Conservation (phyloP, 2,329 filamentous ascomycete genomes). For the Cladophialophora bantiana region DNA sequence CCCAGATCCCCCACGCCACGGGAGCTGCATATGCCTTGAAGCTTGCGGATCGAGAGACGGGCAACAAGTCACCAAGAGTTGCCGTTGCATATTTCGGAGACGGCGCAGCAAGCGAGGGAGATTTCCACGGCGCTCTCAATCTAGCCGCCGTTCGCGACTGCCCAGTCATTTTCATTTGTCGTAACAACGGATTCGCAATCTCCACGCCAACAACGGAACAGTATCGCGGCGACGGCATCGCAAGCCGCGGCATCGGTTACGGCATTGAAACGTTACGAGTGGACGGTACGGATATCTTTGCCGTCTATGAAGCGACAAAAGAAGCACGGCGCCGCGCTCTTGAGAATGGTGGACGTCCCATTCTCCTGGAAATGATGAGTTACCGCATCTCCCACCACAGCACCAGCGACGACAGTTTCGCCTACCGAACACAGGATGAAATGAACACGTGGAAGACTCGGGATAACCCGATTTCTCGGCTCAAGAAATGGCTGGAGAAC, state of each 20-base stretch:
- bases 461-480: conserved; percentile 83
- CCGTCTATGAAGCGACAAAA: conserved; percentile 79
- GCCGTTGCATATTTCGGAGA: conserved; percentile 89
- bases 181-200: conserved; percentile 93
- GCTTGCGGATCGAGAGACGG: conserved; percentile 75
- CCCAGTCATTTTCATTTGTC: conserved; percentile 86
- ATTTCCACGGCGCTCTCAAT: conserved; percentile 90
- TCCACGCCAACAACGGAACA: conserved; percentile 88
- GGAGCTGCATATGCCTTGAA: conserved; percentile 89
- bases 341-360: conserved; percentile 76
- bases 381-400: conserved; percentile 97
- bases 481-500: conserved; percentile 89
- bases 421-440: conserved; percentile 89
- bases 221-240: conserved; percentile 89
- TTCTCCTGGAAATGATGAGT: conserved; percentile 93
- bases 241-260: conserved; percentile 83
- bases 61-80: conserved; percentile 69
- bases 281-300: conserved; percentile 91
- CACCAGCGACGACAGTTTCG: conserved; percentile 95
- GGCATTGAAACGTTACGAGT: conserved; percentile 90
- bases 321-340: conserved; percentile 80
- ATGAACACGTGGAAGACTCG: conserved; percentile 92
- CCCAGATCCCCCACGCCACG: conserved; percentile 85
- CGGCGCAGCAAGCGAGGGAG: conserved; percentile 86
- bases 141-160: conserved; percentile 86